Conservation (phyloP, 345 rosid genomes). For the Hibiscus mutabilis region DNA sequence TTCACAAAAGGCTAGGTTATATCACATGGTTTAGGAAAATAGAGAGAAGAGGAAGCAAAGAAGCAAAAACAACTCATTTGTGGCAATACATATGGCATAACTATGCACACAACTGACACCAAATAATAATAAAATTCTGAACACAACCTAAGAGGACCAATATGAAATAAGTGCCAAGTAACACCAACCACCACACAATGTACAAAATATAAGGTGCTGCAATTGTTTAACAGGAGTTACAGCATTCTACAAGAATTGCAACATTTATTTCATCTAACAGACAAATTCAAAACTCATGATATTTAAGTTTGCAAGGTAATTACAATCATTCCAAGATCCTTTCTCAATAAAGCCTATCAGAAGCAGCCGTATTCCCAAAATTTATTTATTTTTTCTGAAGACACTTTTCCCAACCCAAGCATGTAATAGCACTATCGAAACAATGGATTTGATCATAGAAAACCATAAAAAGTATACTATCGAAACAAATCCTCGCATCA, state of each 20-base stretch:
- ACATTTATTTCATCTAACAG: neutral
- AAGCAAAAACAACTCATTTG: neutral
- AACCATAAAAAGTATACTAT: neutral
- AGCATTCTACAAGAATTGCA: neutral
- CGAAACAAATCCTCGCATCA: neutral
- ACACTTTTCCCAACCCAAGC: neutral
- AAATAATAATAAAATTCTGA: neutral
- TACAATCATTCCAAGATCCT: neutral
- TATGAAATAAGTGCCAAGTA: neutral
- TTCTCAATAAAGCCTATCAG: neutral
- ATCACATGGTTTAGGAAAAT: neutral
- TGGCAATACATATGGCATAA: neutral
- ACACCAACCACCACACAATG: neutral
- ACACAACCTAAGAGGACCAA: neutral
- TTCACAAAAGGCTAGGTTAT: neutral
- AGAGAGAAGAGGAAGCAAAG: neutral
- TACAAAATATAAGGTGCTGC: neutral
- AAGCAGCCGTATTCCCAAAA: neutral
- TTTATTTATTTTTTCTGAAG: neutral
- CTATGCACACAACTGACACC: neutral
- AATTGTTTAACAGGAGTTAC: neutral
- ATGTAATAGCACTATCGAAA: neutral
- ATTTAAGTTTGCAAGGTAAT: constrained; percentile 3
- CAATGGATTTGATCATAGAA: neutral
- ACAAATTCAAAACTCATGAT: neutral